These are phyloP conservation scores for Piper betle DNA, from an alignment of 164 flowering plant species.

Conservation along the genomic window DNA sequence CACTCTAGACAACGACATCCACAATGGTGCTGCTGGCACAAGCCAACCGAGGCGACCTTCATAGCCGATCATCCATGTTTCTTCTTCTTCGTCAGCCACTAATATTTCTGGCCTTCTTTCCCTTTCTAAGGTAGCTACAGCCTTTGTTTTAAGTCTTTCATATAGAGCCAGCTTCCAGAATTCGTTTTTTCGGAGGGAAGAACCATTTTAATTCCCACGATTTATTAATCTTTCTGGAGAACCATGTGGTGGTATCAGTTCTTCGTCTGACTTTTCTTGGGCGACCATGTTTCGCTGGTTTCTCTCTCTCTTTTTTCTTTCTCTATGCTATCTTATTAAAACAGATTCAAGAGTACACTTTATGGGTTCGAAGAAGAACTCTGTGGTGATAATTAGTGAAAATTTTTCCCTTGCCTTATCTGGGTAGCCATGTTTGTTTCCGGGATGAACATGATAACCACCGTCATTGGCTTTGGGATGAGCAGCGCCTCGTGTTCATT, in stretches of 20 bases:
- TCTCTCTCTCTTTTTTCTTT: too few species aligned
- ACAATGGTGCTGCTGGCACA: neutral
- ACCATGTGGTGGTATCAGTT: neutral
- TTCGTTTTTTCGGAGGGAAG: too few species aligned
- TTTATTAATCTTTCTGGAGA: too few species aligned
- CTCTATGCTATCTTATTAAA: too few species aligned
- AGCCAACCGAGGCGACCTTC: neutral
- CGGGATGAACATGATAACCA: constrained; percentile 59
- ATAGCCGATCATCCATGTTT: neutral
- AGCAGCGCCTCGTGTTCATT: constrained; percentile 62
- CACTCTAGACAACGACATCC: neutral
- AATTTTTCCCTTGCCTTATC: neutral
- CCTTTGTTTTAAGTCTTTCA: too few species aligned
- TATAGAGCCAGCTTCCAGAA: too few species aligned
- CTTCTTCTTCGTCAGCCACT: neutral
- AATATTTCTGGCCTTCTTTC: neutral
- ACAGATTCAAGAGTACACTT: too few species aligned
- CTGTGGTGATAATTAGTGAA: too few species aligned
- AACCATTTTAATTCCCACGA: too few species aligned
- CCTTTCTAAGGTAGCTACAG: neutral
- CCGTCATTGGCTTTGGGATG: constrained; percentile 75
- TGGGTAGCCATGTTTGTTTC: constrained; percentile 2
- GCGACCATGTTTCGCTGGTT: too few species aligned
- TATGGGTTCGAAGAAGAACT: too few species aligned
- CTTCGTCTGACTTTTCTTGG: neutral